A percentile compares a stretch with the other conserved stretches of the same genome.
These are phyloP conservation scores for Ogataea polymorpha DNA, from an alignment of 805 yeast genomes.

Conservation along the genomic window DNA sequence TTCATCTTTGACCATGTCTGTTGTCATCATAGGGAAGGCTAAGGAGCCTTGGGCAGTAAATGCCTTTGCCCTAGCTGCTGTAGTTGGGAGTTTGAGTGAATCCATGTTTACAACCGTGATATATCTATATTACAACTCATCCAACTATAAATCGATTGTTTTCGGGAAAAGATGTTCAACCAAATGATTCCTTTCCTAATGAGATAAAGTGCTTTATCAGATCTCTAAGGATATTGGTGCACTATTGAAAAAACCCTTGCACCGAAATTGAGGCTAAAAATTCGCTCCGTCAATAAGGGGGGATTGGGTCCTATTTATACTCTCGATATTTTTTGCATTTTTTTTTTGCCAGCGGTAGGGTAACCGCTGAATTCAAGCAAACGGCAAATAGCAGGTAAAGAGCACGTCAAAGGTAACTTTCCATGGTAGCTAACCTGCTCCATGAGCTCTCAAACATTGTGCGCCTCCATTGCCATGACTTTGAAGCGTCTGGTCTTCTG, in stretches of 20 bases:
- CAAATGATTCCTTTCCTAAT: constrained; percentile 28
- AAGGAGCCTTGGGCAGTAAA: constrained; percentile 67
- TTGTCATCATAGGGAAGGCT: constrained; percentile 54
- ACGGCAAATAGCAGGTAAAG: neutral
- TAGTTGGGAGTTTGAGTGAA: constrained; percentile 70
- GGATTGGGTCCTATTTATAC: constrained; percentile 23
- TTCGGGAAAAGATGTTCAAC: constrained; percentile 28
- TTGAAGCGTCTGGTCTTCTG: too few species aligned
- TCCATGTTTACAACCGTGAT: constrained; percentile 45
- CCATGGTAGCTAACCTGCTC: too few species aligned
- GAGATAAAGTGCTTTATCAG: constrained; percentile 7
- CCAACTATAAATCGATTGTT: constrained; percentile 16
- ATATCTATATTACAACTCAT: constrained; percentile 16
- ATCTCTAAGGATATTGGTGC: constrained; percentile 2
- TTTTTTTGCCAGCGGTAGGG: constrained; percentile 9
- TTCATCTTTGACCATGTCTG: constrained; percentile 26
- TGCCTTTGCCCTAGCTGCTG: constrained; percentile 72
- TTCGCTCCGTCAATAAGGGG: constrained; percentile 10
- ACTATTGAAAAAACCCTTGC: constrained; percentile 9
- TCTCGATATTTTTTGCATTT: constrained; percentile 5
- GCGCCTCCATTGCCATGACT: too few species aligned
- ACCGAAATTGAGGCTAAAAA: constrained; percentile 3
- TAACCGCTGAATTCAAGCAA: neutral
- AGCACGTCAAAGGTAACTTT: too few species aligned
- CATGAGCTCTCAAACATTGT: too few species aligned